Evolutionary conservation across 306 rosid genomes (phyloP).

Genomic region (Lotus japonicus): DNA sequence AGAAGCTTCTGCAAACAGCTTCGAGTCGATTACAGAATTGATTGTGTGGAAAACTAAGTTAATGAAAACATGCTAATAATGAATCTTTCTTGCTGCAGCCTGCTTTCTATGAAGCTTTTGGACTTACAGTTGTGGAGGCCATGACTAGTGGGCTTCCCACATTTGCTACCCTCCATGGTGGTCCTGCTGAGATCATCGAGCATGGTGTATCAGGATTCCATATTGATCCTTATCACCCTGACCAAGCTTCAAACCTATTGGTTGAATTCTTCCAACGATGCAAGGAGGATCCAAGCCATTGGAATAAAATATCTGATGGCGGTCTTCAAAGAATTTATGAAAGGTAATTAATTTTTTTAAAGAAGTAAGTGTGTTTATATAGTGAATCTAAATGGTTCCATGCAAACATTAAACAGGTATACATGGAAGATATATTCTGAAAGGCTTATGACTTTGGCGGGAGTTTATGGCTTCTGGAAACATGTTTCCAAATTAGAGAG

Average conservation of each 20-base stretch:
- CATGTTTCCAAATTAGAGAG: constrained; percentile 85
- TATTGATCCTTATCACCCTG: constrained; percentile 92
- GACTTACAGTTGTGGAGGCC: constrained; percentile 95
- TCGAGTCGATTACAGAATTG: too few species aligned
- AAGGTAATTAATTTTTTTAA: constrained; percentile 32
- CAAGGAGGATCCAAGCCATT: constrained; percentile 61
- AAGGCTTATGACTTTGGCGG: constrained; percentile 87
- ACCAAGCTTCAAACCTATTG: constrained; percentile 45
- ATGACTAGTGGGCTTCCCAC: constrained; percentile 94
- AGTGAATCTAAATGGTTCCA: not conserved
- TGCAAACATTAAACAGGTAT: constrained; percentile 43
- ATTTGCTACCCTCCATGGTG: constrained; percentile 89
- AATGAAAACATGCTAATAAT: not conserved
- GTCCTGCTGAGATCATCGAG: constrained; percentile 96
- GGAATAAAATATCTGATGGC: constrained; percentile 67
- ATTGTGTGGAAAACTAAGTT: too few species aligned
- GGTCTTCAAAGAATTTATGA: constrained; percentile 85
- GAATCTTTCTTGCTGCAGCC: constrained; percentile 52
- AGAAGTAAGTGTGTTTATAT: not conserved
- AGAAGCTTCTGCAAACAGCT: too few species aligned
- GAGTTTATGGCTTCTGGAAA: constrained; percentile 96
- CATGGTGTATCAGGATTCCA: constrained; percentile 82
- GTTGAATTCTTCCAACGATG: constrained; percentile 59
- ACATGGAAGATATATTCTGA: constrained; percentile 94
- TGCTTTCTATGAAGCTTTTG: constrained; percentile 95